These are phyloP conservation scores for Clonostachys byssicola DNA, from an alignment of 2,329 filamentous ascomycete species.

Conservation along the genomic window DNA sequence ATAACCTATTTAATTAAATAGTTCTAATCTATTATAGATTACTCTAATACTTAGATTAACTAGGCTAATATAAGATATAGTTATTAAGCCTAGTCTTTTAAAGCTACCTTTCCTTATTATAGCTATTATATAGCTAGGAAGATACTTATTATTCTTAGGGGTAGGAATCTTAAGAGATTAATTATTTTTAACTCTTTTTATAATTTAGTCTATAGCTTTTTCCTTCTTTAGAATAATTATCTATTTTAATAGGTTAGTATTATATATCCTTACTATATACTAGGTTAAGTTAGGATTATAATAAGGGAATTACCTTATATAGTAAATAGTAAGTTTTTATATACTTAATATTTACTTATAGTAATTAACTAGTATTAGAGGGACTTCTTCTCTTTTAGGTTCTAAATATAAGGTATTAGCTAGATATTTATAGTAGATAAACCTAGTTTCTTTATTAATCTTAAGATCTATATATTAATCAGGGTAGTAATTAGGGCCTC, in stretches of 20 bases:
- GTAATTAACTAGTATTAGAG: not conserved
- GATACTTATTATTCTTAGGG: not conserved
- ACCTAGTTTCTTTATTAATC: not conserved
- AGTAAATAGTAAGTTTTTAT: not conserved
- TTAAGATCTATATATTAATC: not conserved
- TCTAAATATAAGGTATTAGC: not conserved
- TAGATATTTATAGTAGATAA: not conserved
- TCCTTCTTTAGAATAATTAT: too few species aligned
- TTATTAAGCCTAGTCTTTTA: not conserved
- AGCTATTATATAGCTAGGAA: not conserved
- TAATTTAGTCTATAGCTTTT: not conserved
- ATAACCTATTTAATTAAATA: not conserved
- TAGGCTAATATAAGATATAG: not conserved
- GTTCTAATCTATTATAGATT: not conserved
- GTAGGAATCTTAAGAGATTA: too few species aligned
- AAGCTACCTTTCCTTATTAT: not conserved
- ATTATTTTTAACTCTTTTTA: too few species aligned
- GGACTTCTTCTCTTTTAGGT: not conserved
- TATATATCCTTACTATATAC: too few species aligned
- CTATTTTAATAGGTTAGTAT: too few species aligned
- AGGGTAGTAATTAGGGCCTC: not conserved
- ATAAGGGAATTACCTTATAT: not conserved
- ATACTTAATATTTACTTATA: conserved; percentile 3
- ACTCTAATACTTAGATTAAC: too few species aligned
- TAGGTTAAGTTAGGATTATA: too few species aligned